Base-by-base conservation (phyloP, 257 asterid species). In the Solanum paucissectum region DNA sequence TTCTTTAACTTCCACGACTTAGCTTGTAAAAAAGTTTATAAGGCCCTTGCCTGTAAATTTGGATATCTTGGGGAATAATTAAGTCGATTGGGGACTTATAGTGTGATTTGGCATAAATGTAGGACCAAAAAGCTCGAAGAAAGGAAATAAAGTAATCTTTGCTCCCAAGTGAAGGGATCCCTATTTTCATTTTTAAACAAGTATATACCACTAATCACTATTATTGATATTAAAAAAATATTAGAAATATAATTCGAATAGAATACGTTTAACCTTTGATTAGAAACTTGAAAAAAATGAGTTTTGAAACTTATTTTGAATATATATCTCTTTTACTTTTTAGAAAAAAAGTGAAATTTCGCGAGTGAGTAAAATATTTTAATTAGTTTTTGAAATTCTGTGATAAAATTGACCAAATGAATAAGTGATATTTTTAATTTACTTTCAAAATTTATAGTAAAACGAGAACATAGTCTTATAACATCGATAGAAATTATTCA, bases 1-100 rank as follows among this genome's bases (percentile, higher is more conserved):
- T 49, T 82, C 86, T 76, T 9, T 66, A 64, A 20, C 88, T 87
- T 85, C 76, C 88, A 88, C 91, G 90, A 74, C 23, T 58, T 3
- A 42, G 12, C 38, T 8, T n/a, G 13, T 20, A 16, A 79, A 72
- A 86, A 86, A 29, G 88, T 87, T 88, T 9, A 5, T 10, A 27
- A 27, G 85, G 64, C 5, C 52, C 52, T 72, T 44, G 23, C 44
- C 21, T 12, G 84, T 86, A 71, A 72, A 27, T 44, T 32, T 42
- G 83, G 68, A 86, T 86, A 32, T 32, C 88, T 86, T 86, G 83
- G 52, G 14, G 32, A 27, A 36, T 42, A 72, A 29, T 29, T 29
- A 29, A 87, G 87, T 12, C 38, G 60, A n/a, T 73, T 81, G 25
- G n/a, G 68, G 68, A 7, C 68, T 29, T 46, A 18, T 5, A 18